These are phyloP conservation scores for Bromus sterilis DNA, from an alignment of 176 grass and related monocot genomes.

Conservation along the genomic window DNA sequence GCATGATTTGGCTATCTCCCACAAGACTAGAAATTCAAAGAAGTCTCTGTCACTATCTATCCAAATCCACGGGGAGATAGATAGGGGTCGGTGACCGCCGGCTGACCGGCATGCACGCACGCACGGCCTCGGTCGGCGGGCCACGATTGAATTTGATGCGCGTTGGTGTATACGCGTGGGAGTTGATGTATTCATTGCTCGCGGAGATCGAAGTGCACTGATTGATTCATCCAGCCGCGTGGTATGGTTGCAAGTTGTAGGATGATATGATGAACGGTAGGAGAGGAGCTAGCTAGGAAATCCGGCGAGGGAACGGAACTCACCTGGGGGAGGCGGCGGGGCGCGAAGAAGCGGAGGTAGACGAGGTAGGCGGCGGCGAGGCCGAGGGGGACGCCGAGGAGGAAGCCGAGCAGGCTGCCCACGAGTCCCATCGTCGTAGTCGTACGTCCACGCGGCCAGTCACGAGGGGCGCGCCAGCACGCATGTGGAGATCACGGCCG, in stretches of 20 bases:
- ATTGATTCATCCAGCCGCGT: too few relatives aligned
- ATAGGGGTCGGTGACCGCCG: neutral
- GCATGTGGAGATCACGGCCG: neutral
- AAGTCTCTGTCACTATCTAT: neutral
- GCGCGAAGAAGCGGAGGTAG: constrained; percentile 31
- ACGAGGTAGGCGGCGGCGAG: constrained; percentile 30
- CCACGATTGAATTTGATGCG: neutral
- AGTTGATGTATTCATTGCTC: neutral
- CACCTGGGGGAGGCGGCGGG: constrained; percentile 27
- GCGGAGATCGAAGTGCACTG: neutral
- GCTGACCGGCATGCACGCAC: neutral
- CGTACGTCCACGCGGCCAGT: neutral
- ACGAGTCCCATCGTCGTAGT: constrained; percentile 30
- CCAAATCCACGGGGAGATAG: neutral
- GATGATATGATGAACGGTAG: neutral
- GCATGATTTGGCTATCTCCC: neutral
- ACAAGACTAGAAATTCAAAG: neutral
- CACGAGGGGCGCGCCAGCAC: neutral
- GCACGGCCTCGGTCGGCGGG: neutral
- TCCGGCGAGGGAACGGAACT: neutral
- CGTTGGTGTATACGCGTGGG: neutral
- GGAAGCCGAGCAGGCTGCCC: constrained; percentile 32
- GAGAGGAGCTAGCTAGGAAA: neutral
- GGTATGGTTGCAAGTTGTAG: neutral
- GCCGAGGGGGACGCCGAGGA: constrained; percentile 34